Evolutionary conservation across 2,329 filamentous ascomycete genomes (phyloP).

Genomic region (Acephala macrosclerotiorum): DNA sequence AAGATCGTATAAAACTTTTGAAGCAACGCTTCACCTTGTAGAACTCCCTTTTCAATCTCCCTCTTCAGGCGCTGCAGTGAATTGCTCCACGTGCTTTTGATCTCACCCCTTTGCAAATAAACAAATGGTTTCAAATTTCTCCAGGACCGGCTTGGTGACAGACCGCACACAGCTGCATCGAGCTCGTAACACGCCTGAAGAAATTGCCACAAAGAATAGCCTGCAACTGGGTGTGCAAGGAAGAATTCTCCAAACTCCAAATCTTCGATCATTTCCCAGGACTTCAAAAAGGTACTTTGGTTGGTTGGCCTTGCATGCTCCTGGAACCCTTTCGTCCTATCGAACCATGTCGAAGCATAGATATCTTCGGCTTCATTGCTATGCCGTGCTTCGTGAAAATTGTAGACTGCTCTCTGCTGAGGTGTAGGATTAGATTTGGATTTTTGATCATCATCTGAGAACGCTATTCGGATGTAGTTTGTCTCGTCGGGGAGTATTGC

Average conservation of each 20-base stretch:
- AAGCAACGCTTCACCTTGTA: neutral
- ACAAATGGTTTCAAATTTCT: neutral
- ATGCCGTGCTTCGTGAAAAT: slow-evolving; percentile 18
- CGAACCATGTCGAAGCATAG: slow-evolving; percentile 20
- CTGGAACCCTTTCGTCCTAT: slow-evolving; percentile 6
- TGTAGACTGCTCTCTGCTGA: slow-evolving; percentile 22
- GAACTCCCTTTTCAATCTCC: neutral
- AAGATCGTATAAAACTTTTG: neutral
- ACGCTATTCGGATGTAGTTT: neutral
- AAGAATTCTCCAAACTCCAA: slow-evolving; percentile 22
- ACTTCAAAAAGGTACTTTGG: neutral
- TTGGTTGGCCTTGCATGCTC: neutral
- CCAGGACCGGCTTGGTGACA: neutral
- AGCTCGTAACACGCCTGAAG: slow-evolving; percentile 25
- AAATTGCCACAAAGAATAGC: slow-evolving; percentile 24
- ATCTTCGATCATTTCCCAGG: slow-evolving; percentile 8
- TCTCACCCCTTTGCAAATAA: neutral
- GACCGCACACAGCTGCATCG: slow-evolving; percentile 16
- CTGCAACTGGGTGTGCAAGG: slow-evolving; percentile 20
- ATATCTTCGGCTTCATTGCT: slow-evolving; percentile 23
- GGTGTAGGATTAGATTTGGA: slow-evolving; percentile 12
- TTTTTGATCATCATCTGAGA: neutral
- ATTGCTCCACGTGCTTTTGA: neutral
- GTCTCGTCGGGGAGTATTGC: no score
- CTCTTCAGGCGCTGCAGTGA: neutral